Conservation (phyloP, 139 green algal species). For the Auxenochlorella protothecoides region DNA sequence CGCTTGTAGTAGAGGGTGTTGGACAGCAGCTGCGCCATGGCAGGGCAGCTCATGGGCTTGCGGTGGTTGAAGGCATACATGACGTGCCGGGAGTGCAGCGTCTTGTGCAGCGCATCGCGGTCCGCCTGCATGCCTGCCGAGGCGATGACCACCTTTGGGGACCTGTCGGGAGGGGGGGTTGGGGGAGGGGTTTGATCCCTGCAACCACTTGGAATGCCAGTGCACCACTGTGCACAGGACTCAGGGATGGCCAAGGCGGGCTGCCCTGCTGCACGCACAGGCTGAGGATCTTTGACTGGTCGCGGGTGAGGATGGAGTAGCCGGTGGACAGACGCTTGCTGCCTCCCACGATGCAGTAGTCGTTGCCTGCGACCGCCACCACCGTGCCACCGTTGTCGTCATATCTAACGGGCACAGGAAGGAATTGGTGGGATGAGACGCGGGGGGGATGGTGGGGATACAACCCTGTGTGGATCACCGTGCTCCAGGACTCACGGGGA, state of each 20-base stretch:
- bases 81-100: slow-evolving; percentile 56
- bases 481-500: slow-evolving; percentile 38
- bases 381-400: slow-evolving; percentile 58
- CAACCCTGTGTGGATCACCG: background rate
- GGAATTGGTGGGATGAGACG: too few species aligned
- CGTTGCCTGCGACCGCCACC: slow-evolving; percentile 83
- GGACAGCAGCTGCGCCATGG: slow-evolving; percentile 87
- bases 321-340: slow-evolving; percentile 89
- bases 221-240: too few species aligned
- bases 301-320: slow-evolving; percentile 88
- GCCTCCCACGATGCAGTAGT: slow-evolving; percentile 92
- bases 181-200: too few species aligned
- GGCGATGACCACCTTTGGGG: slow-evolving; percentile 71
- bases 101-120: slow-evolving; percentile 82
- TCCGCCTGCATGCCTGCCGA: slow-evolving; percentile 89
- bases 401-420: slow-evolving; percentile 3
- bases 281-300: slow-evolving; percentile 68
- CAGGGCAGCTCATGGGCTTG: slow-evolving; percentile 75
- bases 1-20: slow-evolving; percentile 96
- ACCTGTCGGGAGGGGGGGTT: slow-evolving; percentile 29
- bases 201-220: too few species aligned
- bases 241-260: background rate
- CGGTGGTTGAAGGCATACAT: slow-evolving; percentile 76
- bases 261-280: slow-evolving; percentile 51
- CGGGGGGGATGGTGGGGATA: background rate